A percentile compares a stretch with the other conserved stretches of the same genome.
Conservation (phyloP, 768 basidiomycete genomes). For the Cystoderma amianthinum region DNA sequence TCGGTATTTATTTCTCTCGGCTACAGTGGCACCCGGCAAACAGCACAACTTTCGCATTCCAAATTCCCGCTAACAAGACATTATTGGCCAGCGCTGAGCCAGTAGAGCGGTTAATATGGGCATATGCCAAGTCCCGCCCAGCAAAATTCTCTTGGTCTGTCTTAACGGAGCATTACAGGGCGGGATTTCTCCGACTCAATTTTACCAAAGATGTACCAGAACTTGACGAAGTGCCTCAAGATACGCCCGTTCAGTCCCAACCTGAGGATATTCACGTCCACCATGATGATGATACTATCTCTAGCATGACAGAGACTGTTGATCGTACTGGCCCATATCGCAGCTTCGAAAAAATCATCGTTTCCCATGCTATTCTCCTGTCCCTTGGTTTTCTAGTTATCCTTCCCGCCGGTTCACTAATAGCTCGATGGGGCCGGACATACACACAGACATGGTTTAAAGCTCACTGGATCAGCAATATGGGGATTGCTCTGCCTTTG, state of each 20-base stretch:
- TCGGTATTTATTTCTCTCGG: not conserved
- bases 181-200: slow-evolving; percentile 27
- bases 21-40: slow-evolving; percentile 22
- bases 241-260: slow-evolving; percentile 1
- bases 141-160: slow-evolving; percentile 11
- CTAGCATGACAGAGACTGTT: slow-evolving; percentile 1
- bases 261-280: slow-evolving; percentile 5
- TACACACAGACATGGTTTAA: slow-evolving; percentile 49
- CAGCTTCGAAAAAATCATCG: slow-evolving; percentile 34
- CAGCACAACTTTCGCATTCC: slow-evolving; percentile 32
- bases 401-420: slow-evolving; percentile 44
- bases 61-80: slow-evolving; percentile 31
- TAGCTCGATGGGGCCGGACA: slow-evolving; percentile 48
- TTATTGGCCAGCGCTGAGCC: slow-evolving; percentile 15
- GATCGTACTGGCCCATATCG: slow-evolving; percentile 10
- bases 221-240: not conserved
- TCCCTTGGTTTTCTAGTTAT: slow-evolving; percentile 50
- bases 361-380: slow-evolving; percentile 46
- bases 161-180: slow-evolving; percentile 20
- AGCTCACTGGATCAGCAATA: slow-evolving; percentile 45
- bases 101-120: slow-evolving; percentile 31
- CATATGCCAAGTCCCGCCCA: slow-evolving; percentile 25
- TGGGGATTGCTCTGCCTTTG: slow-evolving; percentile 39
- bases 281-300: not conserved
- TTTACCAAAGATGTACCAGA: slow-evolving; percentile 20